Percentiles rank a stretch among this genome's conserved stretches.
Conservation (phyloP, 805 yeast species). For the Wickerhamiella kurtzmanii region DNA sequence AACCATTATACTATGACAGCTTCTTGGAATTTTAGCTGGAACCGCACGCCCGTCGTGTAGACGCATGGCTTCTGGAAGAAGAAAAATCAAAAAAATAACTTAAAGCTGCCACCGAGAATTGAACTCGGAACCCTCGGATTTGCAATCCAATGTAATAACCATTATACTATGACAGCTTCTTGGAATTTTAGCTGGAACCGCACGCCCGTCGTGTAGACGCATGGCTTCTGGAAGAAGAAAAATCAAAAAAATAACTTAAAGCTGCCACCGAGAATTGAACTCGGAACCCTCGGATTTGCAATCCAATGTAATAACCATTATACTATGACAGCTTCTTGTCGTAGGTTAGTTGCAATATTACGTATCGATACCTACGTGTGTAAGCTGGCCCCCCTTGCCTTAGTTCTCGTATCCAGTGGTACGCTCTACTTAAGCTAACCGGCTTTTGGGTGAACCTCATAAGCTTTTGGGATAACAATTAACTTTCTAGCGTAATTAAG, state of each 20-base stretch:
- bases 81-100: background rate
- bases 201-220: background rate
- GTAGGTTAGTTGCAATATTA: too few species aligned
- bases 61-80: background rate
- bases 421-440: too few species aligned
- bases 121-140: slow-evolving; percentile 3
- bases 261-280: slow-evolving; percentile 3
- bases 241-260: background rate
- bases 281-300: slow-evolving; percentile 3
- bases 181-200: background rate
- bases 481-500: too few species aligned
- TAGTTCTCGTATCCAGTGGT: too few species aligned
- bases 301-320: slow-evolving; percentile 1
- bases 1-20: slow-evolving; percentile 2
- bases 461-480: too few species aligned
- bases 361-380: too few species aligned
- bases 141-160: slow-evolving; percentile 3
- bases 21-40: background rate
- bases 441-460: too few species aligned
- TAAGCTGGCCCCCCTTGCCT: too few species aligned
- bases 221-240: background rate
- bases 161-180: slow-evolving; percentile 1
- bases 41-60: background rate
- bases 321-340: background rate
- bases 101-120: slow-evolving; percentile 2